phyloP scores from a whole-genome alignment of 1,139 yeast genomes.

The Protomyces inundatus region DNA sequence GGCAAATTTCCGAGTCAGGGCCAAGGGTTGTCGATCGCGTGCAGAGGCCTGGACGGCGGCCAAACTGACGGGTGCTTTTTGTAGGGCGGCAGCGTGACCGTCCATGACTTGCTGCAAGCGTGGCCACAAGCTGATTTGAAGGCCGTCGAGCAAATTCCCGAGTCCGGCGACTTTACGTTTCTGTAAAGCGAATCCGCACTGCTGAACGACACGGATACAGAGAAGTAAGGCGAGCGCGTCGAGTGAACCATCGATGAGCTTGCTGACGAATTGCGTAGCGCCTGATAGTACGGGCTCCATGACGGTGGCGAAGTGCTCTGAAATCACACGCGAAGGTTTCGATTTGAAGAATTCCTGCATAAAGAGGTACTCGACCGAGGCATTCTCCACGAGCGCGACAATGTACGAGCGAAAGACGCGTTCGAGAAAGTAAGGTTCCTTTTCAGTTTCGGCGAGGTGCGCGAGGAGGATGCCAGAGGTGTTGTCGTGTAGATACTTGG shows the following conservation, averaged over 20 bases:
- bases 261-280: conserved; percentile 52
- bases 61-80: conserved; percentile 11
- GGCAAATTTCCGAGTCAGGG: conserved; percentile 73
- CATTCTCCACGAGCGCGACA: conserved; percentile 68
- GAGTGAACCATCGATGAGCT: conserved; percentile 48
- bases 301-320: conserved; percentile 46
- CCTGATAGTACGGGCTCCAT: conserved; percentile 51
- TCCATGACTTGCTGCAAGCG: conserved; percentile 72
- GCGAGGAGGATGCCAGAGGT: conserved; percentile 15
- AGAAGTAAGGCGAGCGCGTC: conserved; percentile 77
- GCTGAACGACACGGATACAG: conserved; percentile 68
- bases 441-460: conserved; percentile 56
- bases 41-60: conserved; percentile 31
- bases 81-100: conserved; percentile 44
- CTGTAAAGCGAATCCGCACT: conserved; percentile 58
- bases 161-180: conserved; percentile 63
- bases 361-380: conserved; percentile 70
- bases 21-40: conserved; percentile 47
- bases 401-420: conserved; percentile 54
- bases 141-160: conserved; percentile 66
- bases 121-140: conserved; percentile 69
- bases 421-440: conserved; percentile 49
- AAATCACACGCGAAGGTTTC: conserved; percentile 40
- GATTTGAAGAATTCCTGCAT: conserved; percentile 62
- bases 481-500: conserved; percentile 26